Percentiles rank a stretch among this genome's conserved stretches.
Evolutionary conservation across 2,329 filamentous ascomycete genomes (phyloP).

Genomic region (Clonostachys chloroleuca): DNA sequence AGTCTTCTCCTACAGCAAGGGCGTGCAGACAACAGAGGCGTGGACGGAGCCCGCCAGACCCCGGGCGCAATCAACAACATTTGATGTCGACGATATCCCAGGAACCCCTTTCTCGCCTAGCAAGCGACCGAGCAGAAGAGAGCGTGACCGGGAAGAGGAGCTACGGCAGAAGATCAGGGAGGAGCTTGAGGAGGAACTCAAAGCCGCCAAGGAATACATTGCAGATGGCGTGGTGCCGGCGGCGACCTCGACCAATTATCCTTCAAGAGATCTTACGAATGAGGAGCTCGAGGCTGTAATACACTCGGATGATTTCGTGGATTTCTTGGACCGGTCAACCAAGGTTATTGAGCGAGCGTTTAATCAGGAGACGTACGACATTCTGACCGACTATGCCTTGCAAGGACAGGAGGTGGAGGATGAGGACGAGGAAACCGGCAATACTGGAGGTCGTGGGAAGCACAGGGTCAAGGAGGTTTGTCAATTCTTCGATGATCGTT

Average conservation of each 20-base stretch:
- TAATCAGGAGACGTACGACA: conserved; percentile 88
- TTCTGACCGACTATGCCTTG: conserved; percentile 89
- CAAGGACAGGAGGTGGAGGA: conserved; percentile 73
- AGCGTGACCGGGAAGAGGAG: conserved; percentile 83
- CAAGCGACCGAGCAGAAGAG: conserved; percentile 75
- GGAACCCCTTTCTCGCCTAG: conserved; percentile 54
- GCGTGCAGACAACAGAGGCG: conserved; percentile 82
- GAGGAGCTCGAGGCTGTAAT: conserved; percentile 91
- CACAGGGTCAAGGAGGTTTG: conserved; percentile 80
- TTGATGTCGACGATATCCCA: conserved; percentile 57
- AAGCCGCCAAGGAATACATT: conserved; percentile 60
- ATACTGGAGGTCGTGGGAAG: conserved; percentile 65
- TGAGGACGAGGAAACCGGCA: conserved; percentile 74
- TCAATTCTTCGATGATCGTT: conserved; percentile 91
- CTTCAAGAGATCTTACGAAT: conserved; percentile 70
- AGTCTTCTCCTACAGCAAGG: conserved; percentile 94
- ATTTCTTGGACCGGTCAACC: conserved; percentile 91
- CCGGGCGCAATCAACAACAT: conserved; percentile 30
- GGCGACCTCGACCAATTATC: conserved; percentile 53
- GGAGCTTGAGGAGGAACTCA: conserved; percentile 91
- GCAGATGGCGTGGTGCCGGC: conserved; percentile 32
- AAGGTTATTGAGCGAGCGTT: conserved; percentile 96
- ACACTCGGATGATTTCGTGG: conserved; percentile 86
- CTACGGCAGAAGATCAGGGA: conserved; percentile 77
- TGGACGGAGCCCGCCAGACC: conserved; percentile 55